Conservation (phyloP, 352 stramenopile genomes). For the Phytophthora cryptogea region DNA sequence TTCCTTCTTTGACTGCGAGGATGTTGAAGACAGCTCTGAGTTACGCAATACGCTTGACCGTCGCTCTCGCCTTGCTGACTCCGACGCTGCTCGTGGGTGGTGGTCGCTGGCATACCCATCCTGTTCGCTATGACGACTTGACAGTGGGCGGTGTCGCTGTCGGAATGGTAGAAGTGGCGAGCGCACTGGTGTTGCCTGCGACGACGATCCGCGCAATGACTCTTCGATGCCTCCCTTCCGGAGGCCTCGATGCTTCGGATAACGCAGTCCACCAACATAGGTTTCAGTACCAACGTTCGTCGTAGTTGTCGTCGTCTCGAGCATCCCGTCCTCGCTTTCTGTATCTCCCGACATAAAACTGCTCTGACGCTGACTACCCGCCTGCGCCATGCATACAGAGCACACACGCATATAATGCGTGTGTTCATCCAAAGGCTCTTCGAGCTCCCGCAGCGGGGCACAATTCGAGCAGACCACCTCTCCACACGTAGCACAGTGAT, state of each 20-base stretch:
- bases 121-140: constrained; percentile 20
- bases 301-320: constrained; percentile 34
- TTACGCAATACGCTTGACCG: constrained; percentile 24
- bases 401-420: constrained; percentile 70
- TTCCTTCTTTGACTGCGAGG: constrained; percentile 40
- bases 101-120: constrained; percentile 16
- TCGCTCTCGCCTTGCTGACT: constrained; percentile 13
- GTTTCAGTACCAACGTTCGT: constrained; percentile 59
- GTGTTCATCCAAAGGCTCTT: constrained; percentile 63
- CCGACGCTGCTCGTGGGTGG: constrained; percentile 15
- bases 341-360: constrained; percentile 33
- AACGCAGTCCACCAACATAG: constrained; percentile 42
- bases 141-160: constrained; percentile 12
- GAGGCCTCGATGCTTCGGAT: constrained; percentile 36
- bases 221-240: constrained; percentile 25
- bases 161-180: constrained; percentile 30
- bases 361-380: constrained; percentile 31
- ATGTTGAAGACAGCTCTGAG: constrained; percentile 40
- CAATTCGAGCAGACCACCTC: constrained; percentile 81
- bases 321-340: constrained; percentile 27
- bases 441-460: constrained; percentile 69
- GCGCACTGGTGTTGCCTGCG: constrained; percentile 8
- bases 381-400: constrained; percentile 62
- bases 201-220: constrained; percentile 13
- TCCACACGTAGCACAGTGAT: constrained; percentile 77